Evolutionary conservation across 108 stramenopile genomes (phyloP).

Genomic region (Mediolabrus comicus): DNA sequence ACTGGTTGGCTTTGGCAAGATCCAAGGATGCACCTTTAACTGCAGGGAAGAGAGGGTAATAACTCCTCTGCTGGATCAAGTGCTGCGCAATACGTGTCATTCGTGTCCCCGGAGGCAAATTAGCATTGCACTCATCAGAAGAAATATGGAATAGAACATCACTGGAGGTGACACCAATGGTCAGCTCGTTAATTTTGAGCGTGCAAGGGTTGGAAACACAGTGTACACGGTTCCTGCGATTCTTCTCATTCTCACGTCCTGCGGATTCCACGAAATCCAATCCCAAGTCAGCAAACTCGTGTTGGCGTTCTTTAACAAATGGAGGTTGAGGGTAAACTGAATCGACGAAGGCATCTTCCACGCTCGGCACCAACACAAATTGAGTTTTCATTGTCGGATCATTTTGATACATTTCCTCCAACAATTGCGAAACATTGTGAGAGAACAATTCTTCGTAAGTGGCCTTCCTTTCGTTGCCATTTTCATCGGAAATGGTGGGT

Average conservation of each 20-base stretch:
- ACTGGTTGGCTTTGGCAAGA: conserved; percentile 67
- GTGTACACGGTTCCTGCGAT: conserved; percentile 59
- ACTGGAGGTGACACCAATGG: conserved; percentile 85
- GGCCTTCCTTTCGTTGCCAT: conserved; percentile 59
- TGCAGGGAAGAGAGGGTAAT: conserved; percentile 92
- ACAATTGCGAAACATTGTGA: conserved; percentile 52
- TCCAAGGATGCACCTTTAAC: conserved; percentile 76
- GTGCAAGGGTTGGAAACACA: conserved; percentile 91
- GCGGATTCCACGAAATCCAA: conserved; percentile 51
- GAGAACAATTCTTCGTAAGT: conserved; percentile 84
- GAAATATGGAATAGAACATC: conserved; percentile 89
- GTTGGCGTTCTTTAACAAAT: conserved; percentile 2
- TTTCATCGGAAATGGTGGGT: conserved; percentile 39
- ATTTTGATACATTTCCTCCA: conserved; percentile 57
- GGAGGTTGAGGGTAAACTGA: conserved; percentile 72
- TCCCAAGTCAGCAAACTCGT: conserved; percentile 59
- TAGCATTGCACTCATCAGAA: conserved; percentile 78
- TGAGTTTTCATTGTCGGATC: conserved; percentile 67
- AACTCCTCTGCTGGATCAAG: conserved; percentile 89
- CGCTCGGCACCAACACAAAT: conserved; percentile 92
- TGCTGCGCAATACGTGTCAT: conserved; percentile 88
- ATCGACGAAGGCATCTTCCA: conserved; percentile 92
- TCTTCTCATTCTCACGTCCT: conserved; percentile 26
- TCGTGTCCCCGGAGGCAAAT: conserved; percentile 64
- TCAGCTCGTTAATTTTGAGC: conserved; percentile 84